Evolutionary conservation across 352 stramenopile species (phyloP), one percentile per base, ranked within the genome.

Genomic region (Globisporangium orthogonon): DNA sequence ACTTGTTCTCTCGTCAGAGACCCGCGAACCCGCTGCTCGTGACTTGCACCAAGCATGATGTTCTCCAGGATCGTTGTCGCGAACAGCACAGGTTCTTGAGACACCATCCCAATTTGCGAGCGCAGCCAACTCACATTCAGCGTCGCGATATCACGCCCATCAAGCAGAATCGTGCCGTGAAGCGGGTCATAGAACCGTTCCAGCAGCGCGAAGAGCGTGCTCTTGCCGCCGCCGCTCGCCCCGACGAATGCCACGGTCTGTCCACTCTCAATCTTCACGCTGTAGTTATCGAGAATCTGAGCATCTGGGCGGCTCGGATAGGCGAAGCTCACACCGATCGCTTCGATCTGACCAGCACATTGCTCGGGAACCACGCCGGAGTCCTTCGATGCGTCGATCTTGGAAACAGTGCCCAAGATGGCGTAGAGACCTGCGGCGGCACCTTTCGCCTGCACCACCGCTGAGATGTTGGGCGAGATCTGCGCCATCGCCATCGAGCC

Each of bases 1-100:
- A 43, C 49, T 17, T 54, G 49, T 4, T 54, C 49, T n/a, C 49
- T 29, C 2, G 49, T 13, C 29, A 54, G 10, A n/a, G n/a, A n/a
- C n/a, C n/a, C n/a, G n/a, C n/a, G n/a, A n/a, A n/a, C n/a, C n/a
- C n/a, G n/a, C n/a, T n/a, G n/a, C n/a, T n/a, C n/a, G n/a, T 73
- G 76, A 33, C 73, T 85, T 39, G 77, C 79, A 1, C 65, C 63
- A 13, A 2, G 10, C 3, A 13, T 3, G 61, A 98, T 94, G 62
- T 98, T 98, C 17, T 97, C 83, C 1, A 63, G 55, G 53, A 98
- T 94, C 1, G 76, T 89, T n/a, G 70, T 81, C n/a, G 83, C 81
- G 65, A 97, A 97, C n/a, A 97, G 71, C 29, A 88, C 84, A 13
- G 88, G 85, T 55, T 96, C 80, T 65, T 98, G 91, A 2, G 70